phyloP scores from a whole-genome alignment of 2,329 filamentous ascomycete species.

The Aspergillus ochraceus region DNA sequence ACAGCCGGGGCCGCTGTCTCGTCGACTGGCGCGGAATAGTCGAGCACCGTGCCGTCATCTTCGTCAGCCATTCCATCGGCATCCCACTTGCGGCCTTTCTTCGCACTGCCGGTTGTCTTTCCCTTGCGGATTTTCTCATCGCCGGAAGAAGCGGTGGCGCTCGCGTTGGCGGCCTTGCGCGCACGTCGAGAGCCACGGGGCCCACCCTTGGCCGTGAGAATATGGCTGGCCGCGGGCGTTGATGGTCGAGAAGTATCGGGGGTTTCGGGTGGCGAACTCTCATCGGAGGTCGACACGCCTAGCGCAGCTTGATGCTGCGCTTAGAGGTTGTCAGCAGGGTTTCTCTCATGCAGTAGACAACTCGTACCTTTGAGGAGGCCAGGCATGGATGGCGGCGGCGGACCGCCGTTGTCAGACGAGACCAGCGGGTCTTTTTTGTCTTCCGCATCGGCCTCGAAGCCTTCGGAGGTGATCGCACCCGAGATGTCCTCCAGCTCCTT shows the following conservation, averaged over 20 bases:
- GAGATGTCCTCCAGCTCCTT: constrained; percentile 62
- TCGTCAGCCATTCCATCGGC: constrained; percentile 85
- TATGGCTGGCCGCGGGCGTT: constrained; percentile 67
- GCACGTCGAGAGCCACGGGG: constrained; percentile 77
- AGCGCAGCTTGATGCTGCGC: constrained; percentile 48
- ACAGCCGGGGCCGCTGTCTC: constrained; percentile 60
- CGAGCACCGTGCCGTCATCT: constrained; percentile 74
- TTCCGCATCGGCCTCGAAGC: constrained; percentile 39
- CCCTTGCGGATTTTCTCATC: constrained; percentile 72
- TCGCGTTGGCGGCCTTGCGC: constrained; percentile 63
- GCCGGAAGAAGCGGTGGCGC: constrained; percentile 66
- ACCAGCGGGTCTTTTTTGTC: constrained; percentile 49
- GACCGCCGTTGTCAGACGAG: constrained; percentile 51
- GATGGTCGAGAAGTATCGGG: constrained; percentile 76
- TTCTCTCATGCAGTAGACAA: not conserved
- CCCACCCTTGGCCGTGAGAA: constrained; percentile 71
- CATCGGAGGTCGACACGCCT: constrained; percentile 55
- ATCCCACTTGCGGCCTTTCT: constrained; percentile 91
- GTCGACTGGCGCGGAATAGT: constrained; percentile 76
- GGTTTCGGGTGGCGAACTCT: constrained; percentile 68
- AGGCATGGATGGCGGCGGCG: constrained; percentile 54
- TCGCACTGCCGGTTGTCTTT: constrained; percentile 56
- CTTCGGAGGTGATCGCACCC: constrained; percentile 47
- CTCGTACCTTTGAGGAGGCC: constrained; percentile 50
- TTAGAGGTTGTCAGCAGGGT: constrained; percentile 26